Conservation (phyloP, 1,139 yeast genomes). For the Nakaseomyces bracarensis region DNA sequence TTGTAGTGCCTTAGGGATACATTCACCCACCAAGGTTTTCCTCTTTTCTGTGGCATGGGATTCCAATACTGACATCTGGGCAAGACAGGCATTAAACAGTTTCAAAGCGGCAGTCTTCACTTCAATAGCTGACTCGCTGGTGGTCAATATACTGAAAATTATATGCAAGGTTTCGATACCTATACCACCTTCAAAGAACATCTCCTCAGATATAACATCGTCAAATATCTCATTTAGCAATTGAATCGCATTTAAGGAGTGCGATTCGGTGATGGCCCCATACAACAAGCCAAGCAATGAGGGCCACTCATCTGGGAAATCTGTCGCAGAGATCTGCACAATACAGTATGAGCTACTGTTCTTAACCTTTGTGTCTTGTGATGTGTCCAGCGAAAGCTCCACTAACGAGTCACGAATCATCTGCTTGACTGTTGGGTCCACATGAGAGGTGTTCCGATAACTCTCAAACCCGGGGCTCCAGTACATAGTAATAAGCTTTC, state of each 20-base stretch:
- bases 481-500: conserved; percentile 58
- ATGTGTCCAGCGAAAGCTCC: conserved; percentile 41
- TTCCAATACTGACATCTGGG: conserved; percentile 48
- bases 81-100: conserved; percentile 46
- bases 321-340: conserved; percentile 80
- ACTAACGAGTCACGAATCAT: conserved; percentile 45
- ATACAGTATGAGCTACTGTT: conserved; percentile 65
- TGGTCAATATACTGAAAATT: conserved; percentile 38
- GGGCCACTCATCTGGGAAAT: conserved; percentile 97
- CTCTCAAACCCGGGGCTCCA: conserved; percentile 87
- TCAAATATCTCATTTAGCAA: conserved; percentile 75
- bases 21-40: conserved; percentile 12
- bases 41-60: conserved; percentile 30
- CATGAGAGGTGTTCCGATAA: conserved; percentile 54
- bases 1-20: conserved; percentile 16
- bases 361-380: conserved; percentile 50
- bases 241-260: conserved; percentile 53
- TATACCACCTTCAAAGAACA: conserved; percentile 69
- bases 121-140: conserved; percentile 30
- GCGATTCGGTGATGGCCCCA: conserved; percentile 34
- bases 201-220: conserved; percentile 78
- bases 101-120: conserved; percentile 44
- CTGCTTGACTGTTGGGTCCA: conserved; percentile 40
- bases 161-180: conserved; percentile 46
- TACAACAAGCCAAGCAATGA: conserved; percentile 47